phyloP scores from a whole-genome alignment of 805 yeast species.

The Myxozyma sirexii region DNA sequence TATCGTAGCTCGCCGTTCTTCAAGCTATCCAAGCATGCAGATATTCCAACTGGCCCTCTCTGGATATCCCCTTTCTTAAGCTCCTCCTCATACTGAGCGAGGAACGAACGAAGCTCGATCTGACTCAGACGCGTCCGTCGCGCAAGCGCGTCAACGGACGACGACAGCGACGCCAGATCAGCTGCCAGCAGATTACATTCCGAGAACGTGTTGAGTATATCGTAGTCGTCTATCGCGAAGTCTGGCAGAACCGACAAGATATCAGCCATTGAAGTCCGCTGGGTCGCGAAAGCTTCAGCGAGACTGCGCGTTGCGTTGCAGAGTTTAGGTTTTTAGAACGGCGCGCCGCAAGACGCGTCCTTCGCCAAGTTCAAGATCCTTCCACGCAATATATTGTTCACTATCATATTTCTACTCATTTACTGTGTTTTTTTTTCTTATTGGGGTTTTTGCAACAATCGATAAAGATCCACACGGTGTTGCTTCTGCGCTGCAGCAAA shows the following conservation, averaged over 20 bases:
- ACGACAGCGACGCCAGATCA: constrained; percentile 8
- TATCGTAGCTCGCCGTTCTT: neutral
- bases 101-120: neutral
- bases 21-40: neutral
- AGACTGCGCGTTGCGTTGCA: too few species aligned
- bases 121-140: constrained; percentile 5
- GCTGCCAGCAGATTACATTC: constrained; percentile 3
- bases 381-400: too few species aligned
- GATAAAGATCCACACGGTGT: too few species aligned
- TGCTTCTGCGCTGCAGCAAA: too few species aligned
- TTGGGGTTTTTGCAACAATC: too few species aligned
- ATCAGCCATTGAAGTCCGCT: neutral
- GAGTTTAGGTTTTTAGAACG: too few species aligned
- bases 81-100: neutral
- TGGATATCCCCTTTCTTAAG: neutral
- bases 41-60: constrained; percentile 4
- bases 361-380: too few species aligned
- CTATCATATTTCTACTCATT: too few species aligned
- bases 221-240: neutral
- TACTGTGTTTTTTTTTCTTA: too few species aligned
- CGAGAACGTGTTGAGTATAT: constrained; percentile 1
- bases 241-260: neutral
- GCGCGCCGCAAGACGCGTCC: too few species aligned
- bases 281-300: too few species aligned
- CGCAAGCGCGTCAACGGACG: constrained; percentile 8